Evolutionary conservation across 352 stramenopile species (phyloP), one percentile per base, ranked within the genome.

Genomic region (Phytophthora europaea): DNA sequence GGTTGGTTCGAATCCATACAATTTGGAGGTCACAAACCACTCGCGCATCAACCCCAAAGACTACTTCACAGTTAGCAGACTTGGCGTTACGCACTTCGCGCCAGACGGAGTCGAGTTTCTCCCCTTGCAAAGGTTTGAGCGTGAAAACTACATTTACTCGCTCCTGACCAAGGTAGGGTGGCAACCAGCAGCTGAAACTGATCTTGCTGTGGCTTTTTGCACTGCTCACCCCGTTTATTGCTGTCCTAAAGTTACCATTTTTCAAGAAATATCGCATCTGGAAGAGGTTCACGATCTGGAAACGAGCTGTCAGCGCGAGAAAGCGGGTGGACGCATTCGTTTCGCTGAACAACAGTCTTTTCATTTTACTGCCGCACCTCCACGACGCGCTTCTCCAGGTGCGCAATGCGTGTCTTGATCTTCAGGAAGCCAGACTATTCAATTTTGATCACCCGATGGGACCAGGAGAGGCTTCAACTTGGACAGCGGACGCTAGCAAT

Each of bases 221-320:
- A 56, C 43, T 77, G n/a, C 22, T 58, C 20, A 53, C 23, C 22
- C 12, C 33, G 22, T n/a, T 43, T 56, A 16, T 38, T 45, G 18
- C 52, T 56, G 7, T 28, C 6, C 18, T 50, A 40, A 53, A 94
- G 85, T 65, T 95, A n/a, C 80, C 85, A 7, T 98, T 98, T 77
- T 98, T 98, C 73, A 85, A 81, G 50, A 85, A 87, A 18, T 98
- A 98, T 80, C 85, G 87, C 6, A 50, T 83, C 20, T 99, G 95
- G 95, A 99, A 99, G 67, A 84, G 76, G 26, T 99, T 98, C 65
- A 83, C 67, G 6, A 75, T 95, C 16, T 99, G 95, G 95, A 95
- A 93, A 38, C 84, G 83, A 61, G 76, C 79, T 33, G 63, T 99
- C 31, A 92, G 83, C 31, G 56, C 79, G 0, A 65, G 71, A 50